These are phyloP conservation scores for Quillaja saponaria DNA, from an alignment of 306 rosid species.

Conservation along the genomic window DNA sequence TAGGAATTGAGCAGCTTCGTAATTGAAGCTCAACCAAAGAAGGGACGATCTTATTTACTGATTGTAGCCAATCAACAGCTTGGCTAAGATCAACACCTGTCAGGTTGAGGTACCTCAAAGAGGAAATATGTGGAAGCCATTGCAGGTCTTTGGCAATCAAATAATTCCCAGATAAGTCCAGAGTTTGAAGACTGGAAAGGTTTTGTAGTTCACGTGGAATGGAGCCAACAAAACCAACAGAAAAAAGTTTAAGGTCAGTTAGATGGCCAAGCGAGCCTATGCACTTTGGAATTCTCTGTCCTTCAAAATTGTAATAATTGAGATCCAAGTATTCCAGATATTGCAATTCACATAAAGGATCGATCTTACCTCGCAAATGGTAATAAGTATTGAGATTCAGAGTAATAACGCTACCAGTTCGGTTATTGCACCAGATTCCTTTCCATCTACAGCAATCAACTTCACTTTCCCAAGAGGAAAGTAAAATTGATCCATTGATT, in stretches of 20 bases:
- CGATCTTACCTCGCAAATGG: conserved; percentile 22
- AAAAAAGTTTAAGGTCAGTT: conserved; percentile 4
- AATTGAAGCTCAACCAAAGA: neutral
- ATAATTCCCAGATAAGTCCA: fast-evolving
- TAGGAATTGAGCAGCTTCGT: neutral
- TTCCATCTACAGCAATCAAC: too few relatives aligned
- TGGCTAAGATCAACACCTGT: neutral
- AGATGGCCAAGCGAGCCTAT: conserved; percentile 22
- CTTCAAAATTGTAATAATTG: too few relatives aligned
- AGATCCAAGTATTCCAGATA: conserved; percentile 13
- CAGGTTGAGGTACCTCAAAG: conserved; percentile 24
- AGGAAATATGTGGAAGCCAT: conserved; percentile 35
- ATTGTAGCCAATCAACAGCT: conserved; percentile 22
- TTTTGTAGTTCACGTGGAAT: conserved; percentile 30
- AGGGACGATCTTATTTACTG: too few relatives aligned
- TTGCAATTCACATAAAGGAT: too few relatives aligned
- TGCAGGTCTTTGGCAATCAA: conserved; percentile 6
- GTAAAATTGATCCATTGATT: too few relatives aligned
- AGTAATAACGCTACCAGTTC: too few relatives aligned
- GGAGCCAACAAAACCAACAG: neutral
- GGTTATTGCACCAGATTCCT: too few relatives aligned
- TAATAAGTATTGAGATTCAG: too few relatives aligned
- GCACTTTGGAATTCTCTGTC: too few relatives aligned
- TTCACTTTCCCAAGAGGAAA: too few relatives aligned
- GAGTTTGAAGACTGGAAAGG: too few relatives aligned